Evolutionary conservation across 2,329 filamentous ascomycete species (phyloP).

Genomic region (Corynespora cassiicola): DNA sequence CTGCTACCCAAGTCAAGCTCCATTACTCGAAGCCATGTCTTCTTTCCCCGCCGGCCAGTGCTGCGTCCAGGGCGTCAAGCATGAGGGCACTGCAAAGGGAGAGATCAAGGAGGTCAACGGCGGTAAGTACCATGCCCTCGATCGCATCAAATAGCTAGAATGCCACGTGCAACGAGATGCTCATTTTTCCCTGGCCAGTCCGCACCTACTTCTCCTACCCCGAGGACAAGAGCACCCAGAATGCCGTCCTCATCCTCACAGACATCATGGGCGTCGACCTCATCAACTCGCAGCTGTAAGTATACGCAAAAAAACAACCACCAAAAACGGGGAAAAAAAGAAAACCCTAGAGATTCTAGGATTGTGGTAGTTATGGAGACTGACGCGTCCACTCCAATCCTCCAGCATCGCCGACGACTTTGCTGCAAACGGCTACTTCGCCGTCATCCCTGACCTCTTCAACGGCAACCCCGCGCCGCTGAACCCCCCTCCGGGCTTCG

Average conservation of each 20-base stretch:
- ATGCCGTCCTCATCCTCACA: slow-evolving; percentile 60
- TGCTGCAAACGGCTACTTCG: slow-evolving; percentile 75
- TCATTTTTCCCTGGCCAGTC: slow-evolving; percentile 51
- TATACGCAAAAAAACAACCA: slow-evolving; percentile 16
- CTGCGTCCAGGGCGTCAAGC: slow-evolving; percentile 58
- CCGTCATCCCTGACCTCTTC: slow-evolving; percentile 74
- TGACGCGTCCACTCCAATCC: not conserved
- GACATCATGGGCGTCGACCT: slow-evolving; percentile 66
- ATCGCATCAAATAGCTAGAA: too few relatives aligned
- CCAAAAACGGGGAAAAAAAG: too few relatives aligned
- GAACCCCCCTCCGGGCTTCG: slow-evolving; percentile 58
- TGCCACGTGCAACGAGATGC: too few relatives aligned
- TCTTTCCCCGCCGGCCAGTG: slow-evolving; percentile 58
- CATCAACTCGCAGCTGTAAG: slow-evolving; percentile 55
- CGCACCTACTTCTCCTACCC: slow-evolving; percentile 64
- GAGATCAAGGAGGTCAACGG: slow-evolving; percentile 55
- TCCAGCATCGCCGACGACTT: slow-evolving; percentile 73
- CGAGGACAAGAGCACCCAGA: slow-evolving; percentile 58
- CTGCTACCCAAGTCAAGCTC: too few relatives aligned
- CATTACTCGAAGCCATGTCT: too few relatives aligned
- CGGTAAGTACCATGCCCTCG: too few relatives aligned
- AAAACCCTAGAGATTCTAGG: too few relatives aligned
- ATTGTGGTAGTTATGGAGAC: too few relatives aligned
- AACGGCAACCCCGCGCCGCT: slow-evolving; percentile 67
- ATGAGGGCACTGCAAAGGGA: slow-evolving; percentile 57